Evolutionary conservation across 257 asterid genomes (phyloP), one percentile per base, ranked within the genome.

Genomic region (Ligustrum vulgare): DNA sequence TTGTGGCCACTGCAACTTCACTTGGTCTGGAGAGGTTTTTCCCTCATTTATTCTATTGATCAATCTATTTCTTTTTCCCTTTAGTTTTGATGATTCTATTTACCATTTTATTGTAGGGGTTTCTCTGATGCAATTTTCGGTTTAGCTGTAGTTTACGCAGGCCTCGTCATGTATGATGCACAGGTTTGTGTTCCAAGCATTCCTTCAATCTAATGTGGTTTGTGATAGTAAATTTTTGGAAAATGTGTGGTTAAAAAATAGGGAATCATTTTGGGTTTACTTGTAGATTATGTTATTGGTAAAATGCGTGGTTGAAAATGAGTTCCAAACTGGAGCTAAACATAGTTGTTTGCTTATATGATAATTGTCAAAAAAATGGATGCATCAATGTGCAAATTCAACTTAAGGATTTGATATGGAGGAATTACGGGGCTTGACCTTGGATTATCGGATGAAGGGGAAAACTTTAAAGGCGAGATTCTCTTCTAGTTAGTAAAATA

Each of bases 81-180:
- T 79, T 6, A 35, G 0, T 77, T 75, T 78, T 51, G 67, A 32
- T 51, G 67, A 32, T 76, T 32, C 39, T 75, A 8, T 20, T 45
- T 60, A 22, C 4, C 10, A 32, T 62, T 28, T 37, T 72, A 47
- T 25, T 81, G 84, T 91, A 94, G 98, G 90, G 98, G 98, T 51
- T 87, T 94, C 79, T 78, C 92, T 35, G 98, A 94, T 82, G 78
- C 93, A 31, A 72, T 94, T 70, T 94, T 92, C 45, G 98, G 98
- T 58, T 76, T 90, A 69, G 97, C 98, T 32, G 93, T 85, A 70
- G 90, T 94, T 78, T 94, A 92, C 47, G 97, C 98, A 8, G 64
- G 89, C 87, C 92, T 94, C 65, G 72, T 85, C 77, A 94, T 92
- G 98, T 90, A 90, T 37, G 98, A 94, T 76, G 92, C 98, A 11